Evolutionary conservation across 2,329 filamentous ascomycete species (phyloP), one percentile per base, ranked within the genome.

Genomic region (Fusarium sp.): DNA sequence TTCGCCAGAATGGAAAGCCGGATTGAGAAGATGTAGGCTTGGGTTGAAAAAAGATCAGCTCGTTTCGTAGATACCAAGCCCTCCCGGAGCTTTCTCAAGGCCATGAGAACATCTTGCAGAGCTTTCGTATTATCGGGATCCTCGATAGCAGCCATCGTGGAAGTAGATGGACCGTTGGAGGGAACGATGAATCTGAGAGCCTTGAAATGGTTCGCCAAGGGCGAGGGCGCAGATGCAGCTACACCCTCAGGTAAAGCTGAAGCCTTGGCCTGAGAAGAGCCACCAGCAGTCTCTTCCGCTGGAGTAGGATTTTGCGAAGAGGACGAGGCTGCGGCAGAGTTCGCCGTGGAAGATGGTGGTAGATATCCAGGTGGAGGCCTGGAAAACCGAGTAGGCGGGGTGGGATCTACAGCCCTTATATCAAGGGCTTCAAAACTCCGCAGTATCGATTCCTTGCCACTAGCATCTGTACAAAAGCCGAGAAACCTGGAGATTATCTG

Each of bases 61-160:
- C 93, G 87, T 49, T 87, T 86, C 9, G 90, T 88, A 11, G 91
- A 91, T 3, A 96, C 86, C 43, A 98, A 88, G 21, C 89, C 93
- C 79, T 99, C 95, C 53, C 95, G 88, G 29, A 99, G 85, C 75
- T 97, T 98, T 61, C 95, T 88, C 72, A 98, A 88, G 4, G 94
- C 91, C 69, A 91, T 85, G 49, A 97, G 82, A 48, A 98, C 87
- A 17, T 85, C 86, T 3, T 88, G 84, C 27, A 97, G 83, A 63
- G 90, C 87, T 65, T 86, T 84, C 11, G 84, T 82, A 53, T 83
- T 79, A 65, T 67, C 64, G 8, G 69, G 66, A 29, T 62, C 57
- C 43, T 70, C 53, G 15, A 66, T 63, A 23, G 61, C 58, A 13
- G 57, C 51, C 42, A 60, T 27, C 27, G 66, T 61, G 11, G 61